Percentiles rank a stretch among this genome's conserved stretches.
These are phyloP conservation scores for Erythrobasidium hasegawianum DNA, from an alignment of 1,284 basidiomycete genomes.

Conservation along the genomic window DNA sequence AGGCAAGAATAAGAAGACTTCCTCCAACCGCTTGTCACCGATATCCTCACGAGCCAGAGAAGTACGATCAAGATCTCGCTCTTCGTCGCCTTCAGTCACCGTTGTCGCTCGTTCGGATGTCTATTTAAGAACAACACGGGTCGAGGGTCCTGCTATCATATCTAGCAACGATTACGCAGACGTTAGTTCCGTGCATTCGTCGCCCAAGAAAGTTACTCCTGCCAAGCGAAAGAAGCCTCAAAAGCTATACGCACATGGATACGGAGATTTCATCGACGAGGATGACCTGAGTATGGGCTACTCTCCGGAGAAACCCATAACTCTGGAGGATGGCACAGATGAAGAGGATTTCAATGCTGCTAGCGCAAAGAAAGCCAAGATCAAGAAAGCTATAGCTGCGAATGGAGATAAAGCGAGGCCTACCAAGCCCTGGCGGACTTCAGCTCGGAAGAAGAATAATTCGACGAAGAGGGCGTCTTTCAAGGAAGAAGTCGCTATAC, in stretches of 20 bases:
- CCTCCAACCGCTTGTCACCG: background rate
- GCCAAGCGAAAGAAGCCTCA: background rate
- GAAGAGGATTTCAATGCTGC: background rate
- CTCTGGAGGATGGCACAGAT: background rate
- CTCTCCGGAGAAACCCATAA: background rate
- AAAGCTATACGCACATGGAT: background rate
- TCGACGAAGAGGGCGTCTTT: background rate
- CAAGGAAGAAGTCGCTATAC: background rate
- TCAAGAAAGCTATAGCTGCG: background rate
- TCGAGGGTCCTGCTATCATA: constrained; percentile 1
- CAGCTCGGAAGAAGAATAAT: background rate
- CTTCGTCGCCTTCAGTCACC: constrained; percentile 19
- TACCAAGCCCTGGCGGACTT: background rate
- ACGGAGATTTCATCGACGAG: background rate
- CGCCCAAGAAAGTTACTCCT: background rate
- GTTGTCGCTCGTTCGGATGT: constrained; percentile 18
- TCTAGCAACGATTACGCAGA: background rate
- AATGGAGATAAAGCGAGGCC: background rate
- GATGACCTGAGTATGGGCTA: background rate
- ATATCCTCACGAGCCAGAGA: constrained; percentile 1
- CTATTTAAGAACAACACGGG: constrained; percentile 4
- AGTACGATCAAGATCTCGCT: constrained; percentile 6
- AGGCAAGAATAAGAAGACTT: background rate
- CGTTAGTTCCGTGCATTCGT: no score
- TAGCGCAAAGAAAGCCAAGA: background rate